Evolutionary conservation across 257 asterid genomes (phyloP), one percentile per base, ranked within the genome.

Genomic region (Solanum virginianum): DNA sequence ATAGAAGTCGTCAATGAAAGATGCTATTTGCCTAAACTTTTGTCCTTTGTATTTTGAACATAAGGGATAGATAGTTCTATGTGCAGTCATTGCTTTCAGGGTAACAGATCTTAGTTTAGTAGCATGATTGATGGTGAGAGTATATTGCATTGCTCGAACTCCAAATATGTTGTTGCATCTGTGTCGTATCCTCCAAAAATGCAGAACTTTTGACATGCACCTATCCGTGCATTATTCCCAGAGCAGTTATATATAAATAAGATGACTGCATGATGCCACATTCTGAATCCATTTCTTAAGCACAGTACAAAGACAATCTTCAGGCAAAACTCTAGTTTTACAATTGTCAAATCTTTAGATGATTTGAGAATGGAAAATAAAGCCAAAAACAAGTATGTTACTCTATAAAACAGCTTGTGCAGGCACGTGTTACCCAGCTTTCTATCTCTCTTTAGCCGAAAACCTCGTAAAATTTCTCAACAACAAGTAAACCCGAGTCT

Each of bases 391-490:
- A 77, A 77, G 82, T 77, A 77, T 77, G 47, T 53, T 17, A 0
- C 82, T 51, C 82, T 77, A 26, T 77, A 26, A 77, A 53, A 77
- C 82, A 53, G 26, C 82, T 26, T 49, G 9, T 24, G 60, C 62
- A 75, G 59, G 81, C 20, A 72, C 43, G 6, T 72, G 7, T 43
- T 20, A 74, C 13, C 39, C 39, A 74, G 81, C 15, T 22, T 1
- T 49, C 22, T 13, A 18, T 29, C 39, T 83, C 87, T 83, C 87
- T 80, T 93, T 87, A 96, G 89, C 90, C 88, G 82, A 93, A 92
- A 80, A 94, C 93, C 89, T 96, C 97, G 26, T 91, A 93, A 87
- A 96, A 96, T 87, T 96, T 96, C 92, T 96, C 99, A 69, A 94
- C 89, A 82, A 95, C 97, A 39, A 95, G 98, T 74, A 93, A 84